phyloP scores from a whole-genome alignment of 495 filamentous ascomycete genomes.

The Xylaria castorea region DNA sequence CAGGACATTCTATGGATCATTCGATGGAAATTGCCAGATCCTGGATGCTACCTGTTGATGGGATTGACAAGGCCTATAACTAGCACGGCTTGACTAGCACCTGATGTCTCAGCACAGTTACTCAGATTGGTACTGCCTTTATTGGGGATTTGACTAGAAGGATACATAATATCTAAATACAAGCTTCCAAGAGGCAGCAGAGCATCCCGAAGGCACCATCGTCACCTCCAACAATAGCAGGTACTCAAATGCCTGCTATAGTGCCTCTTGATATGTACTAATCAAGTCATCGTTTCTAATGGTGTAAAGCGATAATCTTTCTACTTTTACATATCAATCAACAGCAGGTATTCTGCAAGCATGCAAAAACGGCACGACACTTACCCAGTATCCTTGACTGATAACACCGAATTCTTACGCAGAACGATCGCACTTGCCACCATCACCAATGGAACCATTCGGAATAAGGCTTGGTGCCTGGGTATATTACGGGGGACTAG shows the following conservation, averaged over 20 bases:
- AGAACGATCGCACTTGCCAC: background rate
- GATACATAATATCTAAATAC: background rate
- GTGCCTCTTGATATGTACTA: background rate
- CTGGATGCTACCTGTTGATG: background rate
- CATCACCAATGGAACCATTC: background rate
- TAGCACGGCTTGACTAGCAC: background rate
- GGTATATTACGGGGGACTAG: background rate
- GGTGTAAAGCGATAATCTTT: background rate
- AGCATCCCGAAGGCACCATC: background rate
- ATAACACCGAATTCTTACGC: background rate
- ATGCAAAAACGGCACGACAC: background rate
- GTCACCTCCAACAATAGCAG: background rate
- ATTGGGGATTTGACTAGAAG: background rate
- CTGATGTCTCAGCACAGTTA: background rate
- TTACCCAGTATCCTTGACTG: background rate
- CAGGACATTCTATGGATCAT: background rate
- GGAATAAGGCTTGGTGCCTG: background rate
- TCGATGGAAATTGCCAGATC: background rate
- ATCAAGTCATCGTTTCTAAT: background rate
- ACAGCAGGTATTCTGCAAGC: background rate
- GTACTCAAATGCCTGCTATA: background rate
- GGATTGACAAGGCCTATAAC: background rate
- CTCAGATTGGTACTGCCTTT: background rate
- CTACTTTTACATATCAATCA: background rate
- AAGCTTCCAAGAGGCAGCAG: background rate